Evolutionary conservation across 345 rosid species (phyloP).

Genomic region (Trapa bicornis): DNA sequence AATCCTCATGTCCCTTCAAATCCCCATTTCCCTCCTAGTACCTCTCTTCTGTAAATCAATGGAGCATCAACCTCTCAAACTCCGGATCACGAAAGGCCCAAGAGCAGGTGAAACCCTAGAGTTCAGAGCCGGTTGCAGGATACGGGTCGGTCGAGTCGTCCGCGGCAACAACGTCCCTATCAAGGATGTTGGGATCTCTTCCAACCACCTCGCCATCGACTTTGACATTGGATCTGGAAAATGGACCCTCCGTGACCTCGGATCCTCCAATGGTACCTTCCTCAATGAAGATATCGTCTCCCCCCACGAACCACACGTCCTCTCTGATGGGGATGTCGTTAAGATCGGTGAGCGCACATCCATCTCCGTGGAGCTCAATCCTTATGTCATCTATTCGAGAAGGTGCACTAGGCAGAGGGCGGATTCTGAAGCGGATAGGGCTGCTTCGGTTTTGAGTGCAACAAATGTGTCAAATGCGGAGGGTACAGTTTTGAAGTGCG

Average conservation of each 20-base stretch:
- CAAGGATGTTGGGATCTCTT: constrained; percentile 70
- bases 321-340: constrained; percentile 47
- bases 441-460: background rate
- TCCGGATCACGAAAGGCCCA: constrained; percentile 47
- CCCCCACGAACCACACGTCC: constrained; percentile 27
- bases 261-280: constrained; percentile 74
- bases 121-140: constrained; percentile 32
- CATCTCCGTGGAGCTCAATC: constrained; percentile 28
- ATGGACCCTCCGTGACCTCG: constrained; percentile 60
- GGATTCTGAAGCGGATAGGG: constrained; percentile 1
- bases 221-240: constrained; percentile 36
- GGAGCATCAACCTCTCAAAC: constrained; percentile 24
- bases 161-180: constrained; percentile 62
- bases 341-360: constrained; percentile 69
- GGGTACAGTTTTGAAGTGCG: constrained; percentile 22
- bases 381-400: constrained; percentile 15
- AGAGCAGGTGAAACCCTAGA: constrained; percentile 49
- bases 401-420: constrained; percentile 6
- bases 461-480: constrained; percentile 11
- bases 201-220: constrained; percentile 56
- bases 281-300: constrained; percentile 35
- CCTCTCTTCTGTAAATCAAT: constrained; percentile 4
- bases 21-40: background rate
- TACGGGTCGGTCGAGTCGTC: constrained; percentile 55
- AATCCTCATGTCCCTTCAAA: background rate